Evolutionary conservation across 345 rosid genomes (phyloP).

Genomic region (Rhodamnia argentea): DNA sequence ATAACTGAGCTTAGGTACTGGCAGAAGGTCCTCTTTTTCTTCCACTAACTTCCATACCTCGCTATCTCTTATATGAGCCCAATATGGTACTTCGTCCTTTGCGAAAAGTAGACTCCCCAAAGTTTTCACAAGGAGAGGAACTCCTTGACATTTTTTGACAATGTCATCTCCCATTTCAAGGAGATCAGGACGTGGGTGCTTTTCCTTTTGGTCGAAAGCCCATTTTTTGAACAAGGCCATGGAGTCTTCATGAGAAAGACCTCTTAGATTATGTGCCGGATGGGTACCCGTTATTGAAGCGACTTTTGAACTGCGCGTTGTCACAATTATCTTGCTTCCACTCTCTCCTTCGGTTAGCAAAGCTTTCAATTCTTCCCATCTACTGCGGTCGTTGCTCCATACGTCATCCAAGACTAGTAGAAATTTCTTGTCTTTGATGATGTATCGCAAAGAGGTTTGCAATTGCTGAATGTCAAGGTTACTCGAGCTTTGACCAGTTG

Average conservation of each 20-base stretch:
- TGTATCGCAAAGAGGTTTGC: neutral
- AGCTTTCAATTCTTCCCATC: no score
- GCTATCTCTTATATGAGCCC: neutral
- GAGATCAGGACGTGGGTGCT: neutral
- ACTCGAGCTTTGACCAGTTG: neutral
- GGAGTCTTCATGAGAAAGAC: no score
- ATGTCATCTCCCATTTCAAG: neutral
- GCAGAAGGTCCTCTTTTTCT: neutral
- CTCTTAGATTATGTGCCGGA: no score
- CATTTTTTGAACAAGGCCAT: neutral
- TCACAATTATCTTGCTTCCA: no score
- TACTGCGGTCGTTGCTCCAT: neutral
- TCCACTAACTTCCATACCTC: neutral
- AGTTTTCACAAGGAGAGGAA: neutral
- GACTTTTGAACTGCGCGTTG: no score
- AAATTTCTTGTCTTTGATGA: neutral
- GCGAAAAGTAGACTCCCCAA: neutral
- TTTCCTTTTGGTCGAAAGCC: neutral
- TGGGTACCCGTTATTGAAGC: no score
- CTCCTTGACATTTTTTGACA: neutral
- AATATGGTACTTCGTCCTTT: accelerated
- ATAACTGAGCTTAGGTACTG: neutral
- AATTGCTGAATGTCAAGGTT: neutral
- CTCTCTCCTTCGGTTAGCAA: no score
- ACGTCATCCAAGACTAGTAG: neutral